Conservation (phyloP, 2,329 filamentous ascomycete species). For the Pseudocercospora fuligena region DNA sequence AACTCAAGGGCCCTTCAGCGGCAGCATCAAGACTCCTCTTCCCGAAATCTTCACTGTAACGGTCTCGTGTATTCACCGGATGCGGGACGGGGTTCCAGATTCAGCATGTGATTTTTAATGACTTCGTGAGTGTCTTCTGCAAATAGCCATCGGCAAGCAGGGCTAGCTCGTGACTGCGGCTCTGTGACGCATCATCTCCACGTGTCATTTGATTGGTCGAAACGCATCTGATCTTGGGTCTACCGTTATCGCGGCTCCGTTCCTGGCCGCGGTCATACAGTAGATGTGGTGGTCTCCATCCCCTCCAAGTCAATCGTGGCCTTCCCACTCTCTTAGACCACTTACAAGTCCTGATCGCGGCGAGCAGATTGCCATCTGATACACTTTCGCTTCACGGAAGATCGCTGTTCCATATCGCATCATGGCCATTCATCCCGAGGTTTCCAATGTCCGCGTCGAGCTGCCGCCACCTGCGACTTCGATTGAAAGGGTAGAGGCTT, state of each 20-base stretch:
- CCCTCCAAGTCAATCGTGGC: neutral
- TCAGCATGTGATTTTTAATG: neutral
- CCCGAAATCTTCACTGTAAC: too few relatives aligned
- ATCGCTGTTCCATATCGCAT: neutral
- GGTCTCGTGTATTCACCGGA: neutral
- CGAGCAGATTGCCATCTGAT: neutral
- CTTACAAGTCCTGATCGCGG: neutral
- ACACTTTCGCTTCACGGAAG: neutral
- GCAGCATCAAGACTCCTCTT: too few relatives aligned
- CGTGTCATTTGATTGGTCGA: conserved; percentile 5
- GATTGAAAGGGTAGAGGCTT: conserved; percentile 49
- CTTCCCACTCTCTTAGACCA: neutral
- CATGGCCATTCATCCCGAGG: conserved; percentile 31
- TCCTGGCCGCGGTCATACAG: conserved; percentile 7
- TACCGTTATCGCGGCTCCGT: neutral
- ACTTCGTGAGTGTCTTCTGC: neutral
- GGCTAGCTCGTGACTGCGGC: neutral
- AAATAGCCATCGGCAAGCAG: neutral
- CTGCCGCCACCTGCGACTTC: conserved; percentile 26
- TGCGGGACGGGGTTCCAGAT: too few relatives aligned
- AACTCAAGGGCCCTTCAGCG: too few relatives aligned
- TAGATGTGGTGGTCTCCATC: neutral
- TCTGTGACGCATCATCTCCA: conserved; percentile 1
- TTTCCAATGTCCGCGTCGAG: conserved; percentile 12
- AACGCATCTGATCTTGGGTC: neutral